phyloP scores from a whole-genome alignment of 306 rosid genomes.

The Cicer judaicum region DNA sequence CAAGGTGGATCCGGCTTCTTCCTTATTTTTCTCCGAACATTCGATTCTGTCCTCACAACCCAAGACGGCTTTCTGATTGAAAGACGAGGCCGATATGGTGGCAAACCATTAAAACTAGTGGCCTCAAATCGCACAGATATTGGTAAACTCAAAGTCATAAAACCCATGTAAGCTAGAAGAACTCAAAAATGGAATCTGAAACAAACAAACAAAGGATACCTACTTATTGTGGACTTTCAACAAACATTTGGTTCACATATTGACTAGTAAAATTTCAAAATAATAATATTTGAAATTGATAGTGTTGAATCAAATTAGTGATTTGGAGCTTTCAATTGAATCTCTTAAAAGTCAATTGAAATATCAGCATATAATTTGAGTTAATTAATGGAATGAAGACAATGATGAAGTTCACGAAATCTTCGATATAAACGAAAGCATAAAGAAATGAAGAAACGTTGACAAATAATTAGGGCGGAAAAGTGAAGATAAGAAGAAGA shows the following conservation, averaged over 20 bases:
- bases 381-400: too few species aligned
- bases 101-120: constrained; percentile 54
- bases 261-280: background rate
- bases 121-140: constrained; percentile 59
- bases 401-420: too few species aligned
- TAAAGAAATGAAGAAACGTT: too few species aligned
- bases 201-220: constrained; percentile 40
- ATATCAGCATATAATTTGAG: too few species aligned
- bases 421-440: too few species aligned
- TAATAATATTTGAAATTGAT: too few species aligned
- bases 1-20: constrained; percentile 84
- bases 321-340: too few species aligned
- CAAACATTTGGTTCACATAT: constrained; percentile 39
- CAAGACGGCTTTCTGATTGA: constrained; percentile 73
- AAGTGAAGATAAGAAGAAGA: too few species aligned
- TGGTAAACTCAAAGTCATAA: constrained; percentile 41
- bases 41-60: constrained; percentile 84
- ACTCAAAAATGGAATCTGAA: constrained; percentile 51
- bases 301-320: too few species aligned
- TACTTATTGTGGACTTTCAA: constrained; percentile 42
- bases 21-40: constrained; percentile 67
- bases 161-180: constrained; percentile 46
- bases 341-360: too few species aligned
- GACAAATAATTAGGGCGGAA: too few species aligned
- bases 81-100: constrained; percentile 61